These are phyloP conservation scores for Phialophora verrucosa DNA, from an alignment of 2,329 filamentous ascomycete genomes.

Conservation along the genomic window DNA sequence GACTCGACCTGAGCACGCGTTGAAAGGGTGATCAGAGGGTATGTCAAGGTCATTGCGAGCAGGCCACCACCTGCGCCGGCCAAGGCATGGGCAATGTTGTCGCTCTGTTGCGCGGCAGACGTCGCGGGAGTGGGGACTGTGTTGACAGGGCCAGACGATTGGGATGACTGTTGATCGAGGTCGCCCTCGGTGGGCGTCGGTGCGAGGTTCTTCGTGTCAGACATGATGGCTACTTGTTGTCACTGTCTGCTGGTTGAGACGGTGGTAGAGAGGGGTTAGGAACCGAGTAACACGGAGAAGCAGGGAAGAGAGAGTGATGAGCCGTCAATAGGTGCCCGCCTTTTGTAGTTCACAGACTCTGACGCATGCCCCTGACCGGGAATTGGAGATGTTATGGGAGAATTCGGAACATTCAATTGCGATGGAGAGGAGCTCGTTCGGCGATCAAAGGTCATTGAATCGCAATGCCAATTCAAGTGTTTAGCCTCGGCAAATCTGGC, in stretches of 20 bases:
- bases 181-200: slow-evolving; percentile 31
- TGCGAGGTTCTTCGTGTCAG: slow-evolving; percentile 31
- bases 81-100: slow-evolving; percentile 95
- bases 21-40: slow-evolving; percentile 95
- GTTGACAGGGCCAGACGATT: slow-evolving; percentile 27
- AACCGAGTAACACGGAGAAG: slow-evolving; percentile 3
- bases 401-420: slow-evolving; percentile 17
- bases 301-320: slow-evolving; percentile 3
- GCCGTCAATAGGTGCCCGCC: slow-evolving; percentile 25
- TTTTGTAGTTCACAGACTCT: slow-evolving; percentile 20
- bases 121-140: slow-evolving; percentile 53
- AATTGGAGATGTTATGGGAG: slow-evolving; percentile 24
- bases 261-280: background rate
- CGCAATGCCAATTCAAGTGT: background rate
- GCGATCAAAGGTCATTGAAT: slow-evolving; percentile 13
- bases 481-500: slow-evolving; percentile 21
- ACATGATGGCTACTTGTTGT: slow-evolving; percentile 23
- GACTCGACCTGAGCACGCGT: slow-evolving; percentile 98
- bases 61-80: slow-evolving; percentile 92
- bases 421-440: slow-evolving; percentile 8
- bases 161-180: slow-evolving; percentile 24
- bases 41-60: slow-evolving; percentile 93
- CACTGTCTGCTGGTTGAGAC: background rate
- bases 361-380: slow-evolving; percentile 19
- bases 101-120: slow-evolving; percentile 78